Conservation (phyloP, 176 grass and related monocot genomes). For the Rhynchospora breviuscula region DNA sequence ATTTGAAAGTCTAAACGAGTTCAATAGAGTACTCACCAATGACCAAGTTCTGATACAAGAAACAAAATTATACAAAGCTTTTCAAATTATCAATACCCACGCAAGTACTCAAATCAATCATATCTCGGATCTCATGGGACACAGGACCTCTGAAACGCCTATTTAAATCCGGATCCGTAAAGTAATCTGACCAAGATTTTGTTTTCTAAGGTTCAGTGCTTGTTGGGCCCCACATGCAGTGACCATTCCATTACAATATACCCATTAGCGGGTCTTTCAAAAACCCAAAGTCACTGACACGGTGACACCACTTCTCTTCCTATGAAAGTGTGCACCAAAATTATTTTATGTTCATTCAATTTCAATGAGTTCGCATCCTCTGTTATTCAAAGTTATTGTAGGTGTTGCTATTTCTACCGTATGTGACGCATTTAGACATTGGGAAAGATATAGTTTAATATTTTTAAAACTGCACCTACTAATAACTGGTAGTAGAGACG, state of each 20-base stretch:
- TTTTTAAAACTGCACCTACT: background rate
- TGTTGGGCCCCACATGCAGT: slow-evolving; percentile 12
- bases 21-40: background rate
- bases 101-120: background rate
- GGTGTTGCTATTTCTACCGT: background rate
- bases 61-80: background rate
- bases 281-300: slow-evolving; percentile 28
- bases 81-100: background rate
- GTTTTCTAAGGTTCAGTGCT: slow-evolving; percentile 9
- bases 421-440: background rate
- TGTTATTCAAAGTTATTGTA: background rate
- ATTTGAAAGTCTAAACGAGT: background rate
- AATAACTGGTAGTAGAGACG: no score
- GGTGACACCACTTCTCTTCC: background rate
- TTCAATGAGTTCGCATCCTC: background rate
- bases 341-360: background rate
- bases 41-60: background rate
- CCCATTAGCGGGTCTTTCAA: slow-evolving; percentile 17
- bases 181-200: slow-evolving; percentile 7
- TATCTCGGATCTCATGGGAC: background rate
- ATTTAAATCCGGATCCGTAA: background rate
- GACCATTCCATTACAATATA: background rate
- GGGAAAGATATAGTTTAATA: no score
- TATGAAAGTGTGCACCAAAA: background rate
- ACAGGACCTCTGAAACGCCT: background rate